Evolutionary conservation across 2,329 filamentous ascomycete genomes (phyloP).

Genomic region (Escovopsis weberi): DNA sequence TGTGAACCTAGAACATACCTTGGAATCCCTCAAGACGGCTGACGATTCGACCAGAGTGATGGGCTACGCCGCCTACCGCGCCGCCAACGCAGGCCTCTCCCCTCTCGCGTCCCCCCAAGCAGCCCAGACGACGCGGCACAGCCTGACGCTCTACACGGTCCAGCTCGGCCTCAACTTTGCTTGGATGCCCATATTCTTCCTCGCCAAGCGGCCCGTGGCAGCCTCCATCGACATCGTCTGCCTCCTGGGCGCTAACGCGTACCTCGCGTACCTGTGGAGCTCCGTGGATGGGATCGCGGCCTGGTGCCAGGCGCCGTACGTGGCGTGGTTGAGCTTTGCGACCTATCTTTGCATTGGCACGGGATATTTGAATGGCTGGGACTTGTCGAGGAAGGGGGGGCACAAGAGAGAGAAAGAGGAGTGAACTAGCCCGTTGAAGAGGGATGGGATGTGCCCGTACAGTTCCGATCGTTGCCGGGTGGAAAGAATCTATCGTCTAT

Average conservation of each 20-base stretch:
- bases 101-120: slow-evolving; percentile 39
- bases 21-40: slow-evolving; percentile 1
- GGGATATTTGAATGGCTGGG: slow-evolving; percentile 56
- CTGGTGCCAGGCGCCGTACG: slow-evolving; percentile 65
- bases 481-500: no score
- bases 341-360: slow-evolving; percentile 66
- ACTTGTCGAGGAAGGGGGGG: slow-evolving; percentile 26
- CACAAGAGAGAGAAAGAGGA: no score
- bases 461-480: no score
- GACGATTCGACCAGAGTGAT: slow-evolving; percentile 37
- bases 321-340: slow-evolving; percentile 77
- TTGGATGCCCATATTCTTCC: slow-evolving; percentile 92
- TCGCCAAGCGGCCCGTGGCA: slow-evolving; percentile 54
- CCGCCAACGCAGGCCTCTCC: slow-evolving; percentile 47
- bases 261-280: slow-evolving; percentile 63
- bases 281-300: slow-evolving; percentile 58
- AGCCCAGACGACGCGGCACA: slow-evolving; percentile 46
- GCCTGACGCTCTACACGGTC: slow-evolving; percentile 68
- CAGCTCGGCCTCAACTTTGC: slow-evolving; percentile 74
- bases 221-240: slow-evolving; percentile 64
- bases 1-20: neutral
- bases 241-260: slow-evolving; percentile 56
- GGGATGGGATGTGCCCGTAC: no score
- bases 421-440: neutral
- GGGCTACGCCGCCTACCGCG: slow-evolving; percentile 80